Evolutionary conservation across 345 rosid genomes (phyloP), one percentile per base, ranked within the genome.

Genomic region (Eucalyptus pauciflora): DNA sequence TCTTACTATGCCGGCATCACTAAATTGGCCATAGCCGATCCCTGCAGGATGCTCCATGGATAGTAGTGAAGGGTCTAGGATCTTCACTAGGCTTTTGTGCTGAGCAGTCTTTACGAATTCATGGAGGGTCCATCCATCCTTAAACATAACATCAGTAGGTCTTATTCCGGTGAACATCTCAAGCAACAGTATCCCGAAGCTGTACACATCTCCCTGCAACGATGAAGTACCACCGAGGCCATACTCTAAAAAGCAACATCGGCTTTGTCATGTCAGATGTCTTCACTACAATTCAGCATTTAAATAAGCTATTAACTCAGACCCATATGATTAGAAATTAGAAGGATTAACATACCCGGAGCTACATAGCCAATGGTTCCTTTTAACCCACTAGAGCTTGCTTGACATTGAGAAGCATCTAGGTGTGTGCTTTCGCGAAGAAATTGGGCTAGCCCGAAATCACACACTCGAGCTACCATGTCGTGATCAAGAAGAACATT

Each of bases 391-490:
- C 60, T 54, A 2, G 60, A 54, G 27, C 60, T 54, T 54, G 11
- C 60, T 22, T 20, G 60, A 8, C 27, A 22, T 54, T 22, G 60
- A 54, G 27, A 54, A 54, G 60, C 12, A 22, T 22, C 60, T 54
- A 3, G 27, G 27, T 0, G 22, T 22, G 60, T 8, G 27, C 60
- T 54, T 22, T 1, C 3, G 0, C 0, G 60, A 54, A 54, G 60
- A 54, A 54, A 54, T 22, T 5, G 2, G 1, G 60, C 27, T 54
- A 54, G 11, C 60, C 76, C 76, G 0, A 86, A 86, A 54, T 50
- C 88, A 33, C 76, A 17, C 27, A 86, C 45, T n/a, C 3, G 50
- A 20, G 76, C 71, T 25, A 54, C 11, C 60, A 54, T 22, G 60
- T 22, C 2, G 1, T 86, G 60, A 86, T 76, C 50, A 56, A 88